Base-by-base conservation (phyloP, 2,329 filamentous ascomycete genomes). In the Xylaria sp. region DNA sequence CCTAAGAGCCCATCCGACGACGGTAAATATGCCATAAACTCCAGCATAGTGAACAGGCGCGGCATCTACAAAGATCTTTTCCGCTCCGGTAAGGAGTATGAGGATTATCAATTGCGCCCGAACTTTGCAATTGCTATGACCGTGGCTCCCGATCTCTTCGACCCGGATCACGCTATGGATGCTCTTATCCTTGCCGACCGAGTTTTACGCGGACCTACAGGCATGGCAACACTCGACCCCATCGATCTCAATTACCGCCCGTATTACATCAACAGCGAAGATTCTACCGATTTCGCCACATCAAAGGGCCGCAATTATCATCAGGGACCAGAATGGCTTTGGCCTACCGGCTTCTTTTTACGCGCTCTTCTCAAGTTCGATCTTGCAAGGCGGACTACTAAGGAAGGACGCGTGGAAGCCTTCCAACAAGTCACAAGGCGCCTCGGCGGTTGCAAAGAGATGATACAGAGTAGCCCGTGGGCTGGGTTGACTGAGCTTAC, bases 11-110 rank as follows among this genome's bases (percentile, higher is more conserved):
- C 90, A 0, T 84, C 87, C 0, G 91, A 97, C 1, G 95, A 97
- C 80, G 78, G 79, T 60, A 83, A 91, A 60, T 94, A 97, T 82
- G 93, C 96, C 72, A 86, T 99, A 75, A 94, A 98, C 80, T 76
- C 92, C 0, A 83, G 82, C 15, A 85, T 98, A 57, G 83, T 98
- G 83, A 97, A 97, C 82, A 92, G 96, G 59, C 90, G 94, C 25
- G 97, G 96, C 70, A 97, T 99, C 78, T 99, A 99, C 89, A 99
- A 99, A 83, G 96, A 99, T 79, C 84, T 98, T 20, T 98, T 98
- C 86, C 90, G 88, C 73, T 97, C 94, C 56, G 94, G 94, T 72
- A 98, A 98, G 81, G 93, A 96, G 79, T 98, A 97, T 78, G 94
- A 98, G 78, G 96, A 99, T 82, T 99, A 99, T 82, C 96, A 99